Base-by-base conservation (phyloP, 192 early-diverging fungal species). In the Pilobolus umbonatus region DNA sequence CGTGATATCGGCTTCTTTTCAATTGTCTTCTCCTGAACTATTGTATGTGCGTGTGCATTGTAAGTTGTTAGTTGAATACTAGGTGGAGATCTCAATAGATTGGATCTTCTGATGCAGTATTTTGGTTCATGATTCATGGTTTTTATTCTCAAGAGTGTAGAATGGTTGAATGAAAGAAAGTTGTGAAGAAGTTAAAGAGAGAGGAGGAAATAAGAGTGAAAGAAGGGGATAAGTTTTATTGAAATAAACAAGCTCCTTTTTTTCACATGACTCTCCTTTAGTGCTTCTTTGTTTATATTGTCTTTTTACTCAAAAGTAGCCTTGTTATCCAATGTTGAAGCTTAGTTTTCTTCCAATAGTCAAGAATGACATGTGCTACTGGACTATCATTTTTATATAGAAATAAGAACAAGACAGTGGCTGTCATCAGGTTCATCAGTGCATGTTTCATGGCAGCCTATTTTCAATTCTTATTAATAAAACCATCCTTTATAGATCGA, bases 371-470 rank as follows among this genome's bases (percentile, higher is more conserved):
- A 44, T 54, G 24, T 5, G 61, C 61, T 45, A 62, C 45, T 32
- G 56, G 48, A 17, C 40, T 58, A 30, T 44, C 29, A 12, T 44
- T 45, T 59, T 51, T 55, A 49, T 58, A 69, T 1, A 69, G 50
- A 6, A 64, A 15, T 29, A 59, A n/a, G 8, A 69, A 53, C 4
- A 62, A 31, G 5, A 63, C 2, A 2, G 39, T 10, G 5, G 45
- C n/a, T 21, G 55, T 52, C 1, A 60, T n/a, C 7, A 63, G 19
- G 25, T 69, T 69, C 22, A 62, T 38, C 15, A 36, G 10, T 14
- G 61, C 55, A 43, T 63, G 60, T 43, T 54, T 69, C 31, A 57
- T 17, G 2, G 61, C 56, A 10, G 68, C 55, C 68, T 69, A 46
- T 0, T 17, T 22, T 11, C 24, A 35, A 52, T 14, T 17, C 19